Conservation (phyloP, 176 grass and related monocot genomes). For the Bromus sterilis region DNA sequence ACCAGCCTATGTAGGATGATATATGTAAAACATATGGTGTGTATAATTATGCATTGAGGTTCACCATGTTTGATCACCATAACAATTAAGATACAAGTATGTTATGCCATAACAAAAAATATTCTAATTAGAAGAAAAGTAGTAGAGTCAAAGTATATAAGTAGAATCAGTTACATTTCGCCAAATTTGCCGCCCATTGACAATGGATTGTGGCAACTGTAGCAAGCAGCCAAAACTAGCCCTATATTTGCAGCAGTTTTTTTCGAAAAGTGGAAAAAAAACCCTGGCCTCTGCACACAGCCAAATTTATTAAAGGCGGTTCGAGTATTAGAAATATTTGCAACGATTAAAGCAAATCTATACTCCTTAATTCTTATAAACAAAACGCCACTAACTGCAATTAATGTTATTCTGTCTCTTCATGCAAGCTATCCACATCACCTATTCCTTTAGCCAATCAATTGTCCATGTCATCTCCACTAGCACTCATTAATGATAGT, state of each 20-base stretch:
- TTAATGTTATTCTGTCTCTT: no score
- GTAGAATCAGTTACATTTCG: background rate
- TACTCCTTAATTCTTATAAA: no score
- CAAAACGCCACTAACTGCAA: no score
- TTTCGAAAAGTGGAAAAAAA: no score
- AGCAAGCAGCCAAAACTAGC: background rate
- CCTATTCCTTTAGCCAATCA: no score
- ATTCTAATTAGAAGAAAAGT: background rate
- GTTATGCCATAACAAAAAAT: background rate
- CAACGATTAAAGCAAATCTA: background rate
- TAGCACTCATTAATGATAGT: no score
- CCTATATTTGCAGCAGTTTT: background rate
- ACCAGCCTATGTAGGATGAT: background rate
- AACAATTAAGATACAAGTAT: constrained; percentile 20
- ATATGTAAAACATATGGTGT: background rate
- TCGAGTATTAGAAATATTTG: no score
- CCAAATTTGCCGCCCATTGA: background rate
- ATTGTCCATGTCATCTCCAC: no score
- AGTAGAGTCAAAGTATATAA: background rate
- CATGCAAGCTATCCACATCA: no score
- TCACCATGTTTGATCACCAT: background rate
- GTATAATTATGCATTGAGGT: no score
- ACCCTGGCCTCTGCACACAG: no score
- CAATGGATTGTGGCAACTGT: background rate
- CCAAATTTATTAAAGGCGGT: no score